These are phyloP conservation scores for Lippia alba DNA, from an alignment of 305 asterid species.

Conservation along the genomic window DNA sequence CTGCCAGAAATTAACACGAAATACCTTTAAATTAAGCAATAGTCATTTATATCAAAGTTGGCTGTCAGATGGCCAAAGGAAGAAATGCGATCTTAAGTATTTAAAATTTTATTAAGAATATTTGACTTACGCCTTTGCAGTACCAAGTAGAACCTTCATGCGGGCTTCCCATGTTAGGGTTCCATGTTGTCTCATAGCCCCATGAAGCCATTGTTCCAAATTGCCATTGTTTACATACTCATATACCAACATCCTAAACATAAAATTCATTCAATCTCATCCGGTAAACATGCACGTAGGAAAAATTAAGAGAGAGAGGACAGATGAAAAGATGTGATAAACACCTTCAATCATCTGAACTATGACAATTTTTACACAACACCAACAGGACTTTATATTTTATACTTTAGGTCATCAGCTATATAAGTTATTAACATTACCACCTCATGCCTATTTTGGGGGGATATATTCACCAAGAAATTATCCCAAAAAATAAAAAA, in stretches of 20 bases:
- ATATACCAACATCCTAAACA: conserved; percentile 88
- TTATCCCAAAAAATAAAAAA: too few species aligned
- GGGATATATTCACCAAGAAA: too few species aligned
- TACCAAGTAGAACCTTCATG: conserved; percentile 90
- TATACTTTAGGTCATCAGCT: too few species aligned
- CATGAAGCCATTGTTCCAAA: conserved; percentile 99
- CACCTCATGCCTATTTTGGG: too few species aligned
- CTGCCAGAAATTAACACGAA: conserved; percentile 49
- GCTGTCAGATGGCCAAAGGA: not conserved
- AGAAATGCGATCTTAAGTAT: not conserved
- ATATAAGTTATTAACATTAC: too few species aligned
- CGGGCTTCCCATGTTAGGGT: conserved; percentile 96
- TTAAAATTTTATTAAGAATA: not conserved
- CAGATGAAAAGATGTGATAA: not conserved
- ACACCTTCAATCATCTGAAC: too few species aligned
- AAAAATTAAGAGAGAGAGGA: conserved; percentile 17
- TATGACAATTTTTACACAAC: too few species aligned
- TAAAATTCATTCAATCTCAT: conserved; percentile 28
- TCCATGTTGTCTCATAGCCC: conserved; percentile 86
- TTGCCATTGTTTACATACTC: conserved; percentile 96
- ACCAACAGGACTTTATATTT: too few species aligned
- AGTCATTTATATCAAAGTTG: conserved; percentile 1
- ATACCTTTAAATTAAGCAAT: not conserved
- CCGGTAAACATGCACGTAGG: conserved; percentile 14
- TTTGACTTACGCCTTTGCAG: conserved; percentile 93